Evolutionary conservation across 2,329 filamentous ascomycete genomes (phyloP).

Genomic region (Elsinoe batatas): DNA sequence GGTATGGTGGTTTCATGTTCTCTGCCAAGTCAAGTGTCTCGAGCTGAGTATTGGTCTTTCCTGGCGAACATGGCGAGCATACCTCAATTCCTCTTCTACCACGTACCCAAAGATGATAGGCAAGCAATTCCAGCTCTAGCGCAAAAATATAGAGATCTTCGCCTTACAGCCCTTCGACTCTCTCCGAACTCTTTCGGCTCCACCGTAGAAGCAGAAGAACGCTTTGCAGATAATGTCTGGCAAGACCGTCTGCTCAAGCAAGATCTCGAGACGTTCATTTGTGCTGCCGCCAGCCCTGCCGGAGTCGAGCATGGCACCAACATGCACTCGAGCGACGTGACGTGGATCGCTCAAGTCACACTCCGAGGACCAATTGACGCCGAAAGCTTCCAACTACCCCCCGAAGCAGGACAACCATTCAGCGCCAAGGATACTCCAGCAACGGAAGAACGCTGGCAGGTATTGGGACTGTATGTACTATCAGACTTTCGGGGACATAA

Average conservation of each 20-base stretch:
- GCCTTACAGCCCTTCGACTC: neutral
- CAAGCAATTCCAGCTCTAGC: neutral
- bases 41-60: neutral
- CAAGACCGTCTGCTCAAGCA: neutral
- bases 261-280: neutral
- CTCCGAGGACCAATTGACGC: neutral
- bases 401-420: neutral
- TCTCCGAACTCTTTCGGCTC: neutral
- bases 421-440: neutral
- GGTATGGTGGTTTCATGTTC: neutral
- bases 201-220: neutral
- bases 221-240: neutral
- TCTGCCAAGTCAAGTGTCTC: neutral
- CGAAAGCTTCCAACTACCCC: neutral
- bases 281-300: neutral
- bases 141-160: neutral
- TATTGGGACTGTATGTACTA: neutral
- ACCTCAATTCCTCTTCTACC: neutral
- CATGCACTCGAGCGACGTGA: neutral
- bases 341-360: neutral
- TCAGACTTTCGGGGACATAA: neutral
- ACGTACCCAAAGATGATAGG: neutral
- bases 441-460: constrained; percentile 1
- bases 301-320: neutral
- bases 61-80: neutral